Evolutionary conservation across 441 rosid species (phyloP).

Genomic region (Erodium trifolium): DNA sequence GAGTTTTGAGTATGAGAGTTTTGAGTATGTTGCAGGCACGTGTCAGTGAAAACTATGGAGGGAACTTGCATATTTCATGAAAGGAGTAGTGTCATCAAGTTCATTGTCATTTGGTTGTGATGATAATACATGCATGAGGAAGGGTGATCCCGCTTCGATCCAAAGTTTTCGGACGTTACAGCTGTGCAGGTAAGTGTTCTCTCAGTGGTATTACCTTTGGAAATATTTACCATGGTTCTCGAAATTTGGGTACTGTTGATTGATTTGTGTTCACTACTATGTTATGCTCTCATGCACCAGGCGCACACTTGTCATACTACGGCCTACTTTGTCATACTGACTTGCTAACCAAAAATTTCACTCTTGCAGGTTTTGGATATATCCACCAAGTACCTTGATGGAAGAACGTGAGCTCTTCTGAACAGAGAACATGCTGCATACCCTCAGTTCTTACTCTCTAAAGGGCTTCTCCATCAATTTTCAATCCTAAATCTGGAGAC

Average conservation of each 20-base stretch:
- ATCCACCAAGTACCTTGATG: constrained; percentile 1
- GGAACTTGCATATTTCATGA: constrained; percentile 38
- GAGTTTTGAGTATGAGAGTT: no score
- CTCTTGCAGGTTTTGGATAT: neutral
- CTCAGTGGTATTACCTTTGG: neutral
- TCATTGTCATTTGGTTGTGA: neutral
- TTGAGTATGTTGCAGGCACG: constrained; percentile 33
- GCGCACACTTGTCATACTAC: neutral
- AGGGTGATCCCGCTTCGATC: neutral
- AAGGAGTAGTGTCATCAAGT: no score
- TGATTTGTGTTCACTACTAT: neutral
- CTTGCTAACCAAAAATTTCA: neutral
- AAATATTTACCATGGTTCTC: neutral
- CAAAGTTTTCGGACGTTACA: neutral
- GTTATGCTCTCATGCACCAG: neutral
- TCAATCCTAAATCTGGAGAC: constrained; percentile 1
- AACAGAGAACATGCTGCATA: neutral
- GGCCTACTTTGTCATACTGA: neutral
- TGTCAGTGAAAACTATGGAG: constrained; percentile 63
- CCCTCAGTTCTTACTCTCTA: neutral
- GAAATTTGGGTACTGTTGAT: no score
- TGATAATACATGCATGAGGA: neutral
- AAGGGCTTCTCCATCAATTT: neutral
- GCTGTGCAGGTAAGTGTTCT: constrained; percentile 1
- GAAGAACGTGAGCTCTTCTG: neutral